These are phyloP conservation scores for Bipolaris sorokiniana DNA, from an alignment of 2,329 filamentous ascomycete species.

Conservation along the genomic window DNA sequence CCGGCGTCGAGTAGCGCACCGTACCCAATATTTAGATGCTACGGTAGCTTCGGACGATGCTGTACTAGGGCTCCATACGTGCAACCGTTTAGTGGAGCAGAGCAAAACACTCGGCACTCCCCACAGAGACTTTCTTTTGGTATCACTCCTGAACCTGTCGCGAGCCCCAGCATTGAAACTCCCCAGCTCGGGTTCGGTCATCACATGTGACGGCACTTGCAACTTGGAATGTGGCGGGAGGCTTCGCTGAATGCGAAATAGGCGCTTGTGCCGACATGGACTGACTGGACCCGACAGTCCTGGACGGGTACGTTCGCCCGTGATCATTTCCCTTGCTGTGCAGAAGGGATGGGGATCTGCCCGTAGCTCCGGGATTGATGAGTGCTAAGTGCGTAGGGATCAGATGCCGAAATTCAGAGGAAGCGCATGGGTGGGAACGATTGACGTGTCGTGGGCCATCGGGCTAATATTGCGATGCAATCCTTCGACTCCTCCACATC, in stretches of 20 bases:
- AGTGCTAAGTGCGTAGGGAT: slow-evolving; percentile 12
- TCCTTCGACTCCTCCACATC: slow-evolving; percentile 16
- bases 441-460: slow-evolving; percentile 21
- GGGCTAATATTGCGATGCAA: slow-evolving; percentile 15
- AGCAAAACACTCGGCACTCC: slow-evolving; percentile 3
- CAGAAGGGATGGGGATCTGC: slow-evolving; percentile 15
- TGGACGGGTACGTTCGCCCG: slow-evolving; percentile 11
- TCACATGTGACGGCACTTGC: slow-evolving; percentile 12
- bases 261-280: slow-evolving; percentile 15
- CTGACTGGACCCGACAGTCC: slow-evolving; percentile 2
- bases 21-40: slow-evolving; percentile 26
- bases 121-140: slow-evolving; percentile 3
- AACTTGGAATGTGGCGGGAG: slow-evolving; percentile 10
- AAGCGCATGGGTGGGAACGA: slow-evolving; percentile 21
- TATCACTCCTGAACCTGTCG: neutral
- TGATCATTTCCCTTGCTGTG: slow-evolving; percentile 10
- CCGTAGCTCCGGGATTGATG: slow-evolving; percentile 21
- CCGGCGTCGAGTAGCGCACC: slow-evolving; percentile 17
- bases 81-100: neutral
- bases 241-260: slow-evolving; percentile 12
- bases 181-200: slow-evolving; percentile 1
- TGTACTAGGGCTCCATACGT: slow-evolving; percentile 19
- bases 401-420: slow-evolving; percentile 26
- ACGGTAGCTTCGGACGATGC: slow-evolving; percentile 32
- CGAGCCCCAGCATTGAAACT: slow-evolving; percentile 6